Base-by-base conservation (phyloP, 2,329 filamentous ascomycete species). In the Colletotrichum abscissum region DNA sequence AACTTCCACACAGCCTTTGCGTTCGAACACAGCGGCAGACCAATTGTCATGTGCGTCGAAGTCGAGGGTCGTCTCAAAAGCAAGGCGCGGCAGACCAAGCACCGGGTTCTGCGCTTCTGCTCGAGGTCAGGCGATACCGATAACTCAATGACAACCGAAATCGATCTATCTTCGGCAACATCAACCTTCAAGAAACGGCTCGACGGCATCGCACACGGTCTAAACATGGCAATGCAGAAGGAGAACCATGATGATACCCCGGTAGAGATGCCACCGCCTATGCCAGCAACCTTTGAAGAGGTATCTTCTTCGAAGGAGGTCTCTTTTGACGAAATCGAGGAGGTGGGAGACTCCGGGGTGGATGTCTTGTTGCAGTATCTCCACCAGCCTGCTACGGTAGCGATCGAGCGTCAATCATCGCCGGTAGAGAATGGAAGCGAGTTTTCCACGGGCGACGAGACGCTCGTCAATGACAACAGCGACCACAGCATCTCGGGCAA, bases 41-140 rank as follows among this genome's bases (percentile, higher is more conserved):
- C 54, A 1, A 1, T 56, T 0, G 7, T 0, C n/a, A 56, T 56
- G 54, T 28, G 54, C 22, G 24, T 56, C 0, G 54, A 56, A 28
- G 54, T 56, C 12, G 54, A 56, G 54, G 54, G 54, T 0, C 24
- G 54, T 0, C 54, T 56, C 0, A 28, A 56, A 0, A 56, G 54
- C 24, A 56, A 1, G 26, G 8, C 3, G 26, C 22, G 24, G 0
- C 54, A 28, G 1, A 1, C 0, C 0, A 56, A 8, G 9, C 54
- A 56, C 12, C 19, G 4, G 22, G 0, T 55, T 14, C 3, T 6
- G 9, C 4, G 22, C 0, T 55, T 55, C 6, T 28, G 22, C 0
- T 28, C 54, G 0, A 24, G 6, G 0, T 28, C 26, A 0, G 1
- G 24, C 12, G 26, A 56, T 0, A 56, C 22, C 0, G 54, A 56